Base-by-base conservation (phyloP, 371 early-diverging fungal genomes). In the Mucor irregularis region DNA sequence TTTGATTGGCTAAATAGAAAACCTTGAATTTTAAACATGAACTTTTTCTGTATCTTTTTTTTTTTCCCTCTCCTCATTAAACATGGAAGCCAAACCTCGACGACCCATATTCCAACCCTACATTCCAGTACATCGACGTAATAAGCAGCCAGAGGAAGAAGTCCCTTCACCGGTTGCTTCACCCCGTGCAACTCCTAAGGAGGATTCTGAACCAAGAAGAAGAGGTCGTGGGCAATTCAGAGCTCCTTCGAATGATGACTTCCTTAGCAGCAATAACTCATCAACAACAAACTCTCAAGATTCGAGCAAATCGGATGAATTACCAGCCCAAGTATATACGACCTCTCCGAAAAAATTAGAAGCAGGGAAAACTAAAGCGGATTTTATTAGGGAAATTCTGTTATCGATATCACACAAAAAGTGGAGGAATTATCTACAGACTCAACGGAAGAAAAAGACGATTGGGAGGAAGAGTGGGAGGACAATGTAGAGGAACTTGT, bases 201-300 rank as follows among this genome's bases (percentile, higher is more conserved):
- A 50, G 10, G 34, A 47, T 10, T 4, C 35, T 25, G 31, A 44
- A 26, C 28, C 49, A 9, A 58, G 53, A 34, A 37, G 59, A 53
- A 26, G 64, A 43, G 56, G 61, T 17, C 47, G 71, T 40, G 71
- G 71, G 17, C 68, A 58, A 53, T 71, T 71, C 30, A 44, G 59
- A 56, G 71, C 71, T 11, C 71, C 71, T 42, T 22, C 43, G 3
- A 56, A 19, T 22, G 52, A 51, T 8, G 40, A 51, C 28, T 17
- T 28, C 19, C 13, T 19, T 5, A 31, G 1, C 2, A 6, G 13
- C 2, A 30, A 35, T n/a, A n/a, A 22, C 5, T 21, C 13, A 6
- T 21, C 2, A 5, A 16, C 4, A 16, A 40, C 21, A 6, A 13
- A 40, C 5, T 21, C 7, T 44, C 2, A 28, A 3, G 29, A 44